Evolutionary conservation across 805 yeast genomes (phyloP).

Genomic region (Wickerhamia fluorescens): DNA sequence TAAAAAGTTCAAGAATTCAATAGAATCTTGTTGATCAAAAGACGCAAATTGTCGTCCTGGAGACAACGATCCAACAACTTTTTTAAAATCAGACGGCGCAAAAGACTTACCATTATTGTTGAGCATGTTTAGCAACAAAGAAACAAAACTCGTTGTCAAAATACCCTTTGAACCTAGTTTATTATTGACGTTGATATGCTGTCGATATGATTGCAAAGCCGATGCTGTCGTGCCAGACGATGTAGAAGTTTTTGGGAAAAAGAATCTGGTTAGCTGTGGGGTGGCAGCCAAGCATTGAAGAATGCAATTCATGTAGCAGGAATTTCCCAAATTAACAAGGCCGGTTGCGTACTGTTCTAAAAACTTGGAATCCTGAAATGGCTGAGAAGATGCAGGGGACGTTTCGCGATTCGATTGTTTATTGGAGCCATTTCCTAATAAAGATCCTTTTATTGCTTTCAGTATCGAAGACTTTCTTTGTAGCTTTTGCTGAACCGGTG

Average conservation of each 20-base stretch:
- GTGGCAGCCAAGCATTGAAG: constrained; percentile 82
- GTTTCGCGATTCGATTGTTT: too few species aligned
- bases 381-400: too few species aligned
- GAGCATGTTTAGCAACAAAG: constrained; percentile 49
- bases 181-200: constrained; percentile 66
- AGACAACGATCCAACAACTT: constrained; percentile 60
- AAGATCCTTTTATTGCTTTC: constrained; percentile 1
- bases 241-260: too few species aligned
- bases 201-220: constrained; percentile 44
- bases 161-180: constrained; percentile 77
- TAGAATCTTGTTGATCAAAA: constrained; percentile 76
- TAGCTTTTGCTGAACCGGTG: too few species aligned
- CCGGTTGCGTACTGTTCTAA: constrained; percentile 51
- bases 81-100: constrained; percentile 60
- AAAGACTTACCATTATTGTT: constrained; percentile 40
- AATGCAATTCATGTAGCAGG: constrained; percentile 88
- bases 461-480: too few species aligned
- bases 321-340: constrained; percentile 74
- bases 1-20: constrained; percentile 70
- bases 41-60: constrained; percentile 52
- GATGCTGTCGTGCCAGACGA: too few species aligned
- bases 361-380: constrained; percentile 3
- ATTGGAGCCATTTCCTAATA: too few species aligned
- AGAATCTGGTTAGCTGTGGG: constrained; percentile 54
- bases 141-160: constrained; percentile 62